phyloP scores from a whole-genome alignment of 331 rosid species.

The Rhamnella rubrinervis region DNA sequence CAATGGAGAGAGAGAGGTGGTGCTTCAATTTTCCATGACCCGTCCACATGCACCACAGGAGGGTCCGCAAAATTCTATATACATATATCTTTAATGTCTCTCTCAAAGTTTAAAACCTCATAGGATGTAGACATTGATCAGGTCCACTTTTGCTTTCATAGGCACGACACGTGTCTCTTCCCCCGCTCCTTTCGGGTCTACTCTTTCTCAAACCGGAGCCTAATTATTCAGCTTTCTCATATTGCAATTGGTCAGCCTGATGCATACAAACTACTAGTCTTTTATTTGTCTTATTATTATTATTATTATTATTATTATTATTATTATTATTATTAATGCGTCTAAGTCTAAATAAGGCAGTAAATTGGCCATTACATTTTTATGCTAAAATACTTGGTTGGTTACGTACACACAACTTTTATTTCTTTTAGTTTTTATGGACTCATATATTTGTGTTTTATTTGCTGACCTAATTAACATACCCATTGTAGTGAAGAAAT shows the following conservation, averaged over 20 bases:
- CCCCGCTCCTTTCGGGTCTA: conserved; percentile 62
- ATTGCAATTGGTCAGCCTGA: background rate
- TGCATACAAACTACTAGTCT: background rate
- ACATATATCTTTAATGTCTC: conserved; percentile 24
- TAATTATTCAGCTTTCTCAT: conserved; percentile 9
- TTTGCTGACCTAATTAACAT: too few species aligned
- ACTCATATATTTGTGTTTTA: too few species aligned
- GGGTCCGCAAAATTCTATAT: conserved; percentile 37
- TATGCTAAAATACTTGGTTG: too few species aligned
- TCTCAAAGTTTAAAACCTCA: conserved; percentile 19
- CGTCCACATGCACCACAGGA: conserved; percentile 63
- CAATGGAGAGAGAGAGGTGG: conserved; percentile 16
- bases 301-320: background rate
- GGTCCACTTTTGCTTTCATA: conserved; percentile 39
- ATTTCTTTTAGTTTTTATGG: too few species aligned
- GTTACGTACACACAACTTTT: too few species aligned
- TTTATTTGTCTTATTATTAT: background rate
- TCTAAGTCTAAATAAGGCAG: too few species aligned
- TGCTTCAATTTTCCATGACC: conserved; percentile 59
- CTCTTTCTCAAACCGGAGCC: conserved; percentile 9
- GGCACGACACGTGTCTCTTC: conserved; percentile 50
- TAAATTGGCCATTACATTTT: too few species aligned
- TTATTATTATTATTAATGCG: background rate
- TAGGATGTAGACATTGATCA: conserved; percentile 10
- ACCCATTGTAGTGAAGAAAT: too few species aligned